phyloP scores from a whole-genome alignment of 805 yeast species.

The Suhomyces sp. region DNA sequence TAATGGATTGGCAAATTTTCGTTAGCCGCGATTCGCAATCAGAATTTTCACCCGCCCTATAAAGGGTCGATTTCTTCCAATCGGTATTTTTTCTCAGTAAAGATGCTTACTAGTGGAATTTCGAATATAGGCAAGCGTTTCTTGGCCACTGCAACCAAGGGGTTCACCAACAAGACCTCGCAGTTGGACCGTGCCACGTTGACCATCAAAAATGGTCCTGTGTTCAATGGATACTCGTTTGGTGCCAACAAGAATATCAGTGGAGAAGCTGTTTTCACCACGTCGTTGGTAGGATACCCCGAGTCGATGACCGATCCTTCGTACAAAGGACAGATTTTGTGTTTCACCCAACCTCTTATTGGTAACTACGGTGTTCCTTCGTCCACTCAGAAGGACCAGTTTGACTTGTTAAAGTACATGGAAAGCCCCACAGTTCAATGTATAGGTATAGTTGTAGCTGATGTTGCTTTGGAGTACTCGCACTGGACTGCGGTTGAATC shows the following conservation, averaged over 20 bases:
- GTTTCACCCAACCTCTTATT: conserved; percentile 94
- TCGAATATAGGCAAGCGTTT: conserved; percentile 14
- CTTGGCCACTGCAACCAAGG: conserved; percentile 36
- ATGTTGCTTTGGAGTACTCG: conserved; percentile 92
- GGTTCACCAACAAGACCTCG: conserved; percentile 35
- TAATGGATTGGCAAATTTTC: conserved; percentile 16
- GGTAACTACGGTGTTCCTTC: conserved; percentile 99
- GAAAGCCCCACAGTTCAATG: conserved; percentile 92
- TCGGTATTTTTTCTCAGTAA: not conserved
- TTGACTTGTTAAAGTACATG: conserved; percentile 80
- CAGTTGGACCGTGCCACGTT: conserved; percentile 79
- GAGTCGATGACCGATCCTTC: conserved; percentile 99
- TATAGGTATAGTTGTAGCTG: conserved; percentile 93
- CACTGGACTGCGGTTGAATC: conserved; percentile 99
- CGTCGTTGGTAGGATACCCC: conserved; percentile 97
- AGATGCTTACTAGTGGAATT: conserved; percentile 1
- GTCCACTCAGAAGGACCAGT: conserved; percentile 74
- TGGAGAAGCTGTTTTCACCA: conserved; percentile 98
- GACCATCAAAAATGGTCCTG: conserved; percentile 89
- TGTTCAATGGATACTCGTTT: conserved; percentile 88
- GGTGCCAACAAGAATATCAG: conserved; percentile 91
- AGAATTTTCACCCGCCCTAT: conserved; percentile 10
- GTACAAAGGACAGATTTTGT: conserved; percentile 93
- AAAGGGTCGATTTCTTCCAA: not conserved
- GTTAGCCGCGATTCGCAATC: conserved; percentile 38